A percentile compares a stretch with the other conserved stretches of the same genome.
These are phyloP conservation scores for Glycine tomentella DNA, from an alignment of 306 rosid species.

Conservation along the genomic window DNA sequence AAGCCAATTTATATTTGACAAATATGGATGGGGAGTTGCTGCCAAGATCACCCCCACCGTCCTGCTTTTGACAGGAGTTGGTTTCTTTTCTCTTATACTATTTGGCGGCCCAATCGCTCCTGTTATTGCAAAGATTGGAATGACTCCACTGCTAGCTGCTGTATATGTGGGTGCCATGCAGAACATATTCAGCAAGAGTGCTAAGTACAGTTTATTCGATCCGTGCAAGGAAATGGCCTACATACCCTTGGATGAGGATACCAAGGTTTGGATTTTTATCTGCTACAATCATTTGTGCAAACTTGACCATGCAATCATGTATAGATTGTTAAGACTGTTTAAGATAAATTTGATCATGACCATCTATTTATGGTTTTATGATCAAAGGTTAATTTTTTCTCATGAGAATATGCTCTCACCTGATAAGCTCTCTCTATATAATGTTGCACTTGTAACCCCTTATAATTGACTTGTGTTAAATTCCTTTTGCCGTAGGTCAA, in stretches of 20 bases:
- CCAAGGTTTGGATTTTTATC: conserved; percentile 68
- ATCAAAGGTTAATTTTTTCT: neutral
- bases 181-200: conserved; percentile 99
- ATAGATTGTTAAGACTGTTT: conserved; percentile 47
- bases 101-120: conserved; percentile 88
- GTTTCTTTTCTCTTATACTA: conserved; percentile 90
- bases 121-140: conserved; percentile 65
- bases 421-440: neutral
- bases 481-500: conserved; percentile 68
- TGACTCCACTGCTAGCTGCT: conserved; percentile 99
- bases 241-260: conserved; percentile 97
- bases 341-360: neutral
- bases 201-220: conserved; percentile 96
- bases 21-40: conserved; percentile 98
- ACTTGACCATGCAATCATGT: neutral
- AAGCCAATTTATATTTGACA: conserved; percentile 84
- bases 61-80: conserved; percentile 90
- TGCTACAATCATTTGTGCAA: conserved; percentile 38
- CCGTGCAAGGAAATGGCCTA: conserved; percentile 99
- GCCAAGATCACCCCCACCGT: conserved; percentile 96
- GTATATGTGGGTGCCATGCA: conserved; percentile 99
- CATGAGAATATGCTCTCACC: neutral
- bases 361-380: conserved; percentile 5
- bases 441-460: neutral
- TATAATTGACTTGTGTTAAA: conserved; percentile 19